Evolutionary conservation across 2,329 filamentous ascomycete species (phyloP).

Genomic region (Thermothelomyces thermophilus): DNA sequence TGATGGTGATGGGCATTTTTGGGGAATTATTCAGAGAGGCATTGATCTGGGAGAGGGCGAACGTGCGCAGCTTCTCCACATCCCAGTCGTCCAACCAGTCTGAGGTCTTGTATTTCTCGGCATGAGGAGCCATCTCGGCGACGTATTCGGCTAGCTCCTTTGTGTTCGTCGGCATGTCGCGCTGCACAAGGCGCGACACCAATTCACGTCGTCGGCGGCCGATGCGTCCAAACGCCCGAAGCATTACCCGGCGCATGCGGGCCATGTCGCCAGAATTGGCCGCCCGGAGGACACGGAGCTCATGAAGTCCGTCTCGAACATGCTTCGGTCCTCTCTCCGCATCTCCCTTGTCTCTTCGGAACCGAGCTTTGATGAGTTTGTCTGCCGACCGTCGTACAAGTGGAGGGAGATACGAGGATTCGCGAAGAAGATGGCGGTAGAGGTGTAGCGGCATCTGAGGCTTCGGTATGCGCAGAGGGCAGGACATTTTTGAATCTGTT

Average conservation of each 20-base stretch:
- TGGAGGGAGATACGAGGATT: slow-evolving; percentile 53
- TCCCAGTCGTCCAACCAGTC: slow-evolving; percentile 48
- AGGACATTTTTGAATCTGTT: slow-evolving; percentile 26
- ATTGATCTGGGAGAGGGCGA: slow-evolving; percentile 37
- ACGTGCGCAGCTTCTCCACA: slow-evolving; percentile 35
- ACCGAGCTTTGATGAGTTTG: slow-evolving; percentile 39
- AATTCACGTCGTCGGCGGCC: slow-evolving; percentile 47
- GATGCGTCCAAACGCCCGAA: slow-evolving; percentile 45
- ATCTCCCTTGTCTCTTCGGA: slow-evolving; percentile 35
- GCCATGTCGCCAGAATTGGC: slow-evolving; percentile 45
- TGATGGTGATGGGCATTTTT: slow-evolving; percentile 27
- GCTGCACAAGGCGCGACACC: slow-evolving; percentile 33
- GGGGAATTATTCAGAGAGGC: slow-evolving; percentile 27
- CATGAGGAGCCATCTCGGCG: slow-evolving; percentile 10
- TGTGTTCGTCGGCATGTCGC: slow-evolving; percentile 35
- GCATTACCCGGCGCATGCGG: slow-evolving; percentile 43
- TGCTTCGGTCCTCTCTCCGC: slow-evolving; percentile 21
- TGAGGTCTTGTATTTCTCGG: slow-evolving; percentile 2
- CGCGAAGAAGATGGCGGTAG: slow-evolving; percentile 55
- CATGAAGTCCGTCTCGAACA: slow-evolving; percentile 36
- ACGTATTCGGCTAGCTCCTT: slow-evolving; percentile 34
- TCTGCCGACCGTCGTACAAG: slow-evolving; percentile 41
- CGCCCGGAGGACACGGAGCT: slow-evolving; percentile 44
- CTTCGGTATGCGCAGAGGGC: slow-evolving; percentile 30
- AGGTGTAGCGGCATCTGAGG: slow-evolving; percentile 35